phyloP scores from a whole-genome alignment of 1,284 basidiomycete species.

The Leccinum solheimii region DNA sequence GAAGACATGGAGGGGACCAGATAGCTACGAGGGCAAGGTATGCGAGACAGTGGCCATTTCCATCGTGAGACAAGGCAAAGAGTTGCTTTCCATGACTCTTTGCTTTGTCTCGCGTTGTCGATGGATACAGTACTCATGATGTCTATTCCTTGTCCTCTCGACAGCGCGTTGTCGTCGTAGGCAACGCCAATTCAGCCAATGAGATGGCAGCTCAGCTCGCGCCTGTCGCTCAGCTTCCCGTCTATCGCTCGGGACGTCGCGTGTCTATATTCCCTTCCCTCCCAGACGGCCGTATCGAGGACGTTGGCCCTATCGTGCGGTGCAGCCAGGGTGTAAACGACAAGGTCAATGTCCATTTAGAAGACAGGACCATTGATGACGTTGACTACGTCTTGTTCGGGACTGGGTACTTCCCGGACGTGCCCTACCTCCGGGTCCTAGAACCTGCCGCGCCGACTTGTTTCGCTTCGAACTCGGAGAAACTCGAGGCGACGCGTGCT shows the following conservation, averaged over 20 bases:
- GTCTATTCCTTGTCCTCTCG: neutral
- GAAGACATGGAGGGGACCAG: constrained; percentile 41
- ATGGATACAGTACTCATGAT: neutral
- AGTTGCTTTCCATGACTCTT: neutral
- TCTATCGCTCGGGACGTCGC: constrained; percentile 46
- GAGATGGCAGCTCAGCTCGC: constrained; percentile 48
- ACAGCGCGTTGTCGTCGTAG: constrained; percentile 46
- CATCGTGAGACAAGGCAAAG: neutral
- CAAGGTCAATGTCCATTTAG: constrained; percentile 37
- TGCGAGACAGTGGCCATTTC: neutral
- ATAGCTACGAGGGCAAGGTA: constrained; percentile 43
- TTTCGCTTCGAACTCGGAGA: neutral
- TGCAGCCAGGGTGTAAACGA: constrained; percentile 26
- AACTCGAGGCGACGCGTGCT: neutral
- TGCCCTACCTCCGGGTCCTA: constrained; percentile 44
- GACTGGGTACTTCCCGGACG: constrained; percentile 45
- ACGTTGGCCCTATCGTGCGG: constrained; percentile 41
- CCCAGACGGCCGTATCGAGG: constrained; percentile 41
- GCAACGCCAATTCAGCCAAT: constrained; percentile 50
- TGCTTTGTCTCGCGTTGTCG: neutral
- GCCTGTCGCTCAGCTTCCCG: constrained; percentile 36
- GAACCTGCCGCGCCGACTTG: neutral
- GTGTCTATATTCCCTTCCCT: constrained; percentile 43
- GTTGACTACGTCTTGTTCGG: constrained; percentile 46
- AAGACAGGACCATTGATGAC: constrained; percentile 37